Base-by-base conservation (phyloP, 331 rosid genomes). In the Pyrus hybrid region DNA sequence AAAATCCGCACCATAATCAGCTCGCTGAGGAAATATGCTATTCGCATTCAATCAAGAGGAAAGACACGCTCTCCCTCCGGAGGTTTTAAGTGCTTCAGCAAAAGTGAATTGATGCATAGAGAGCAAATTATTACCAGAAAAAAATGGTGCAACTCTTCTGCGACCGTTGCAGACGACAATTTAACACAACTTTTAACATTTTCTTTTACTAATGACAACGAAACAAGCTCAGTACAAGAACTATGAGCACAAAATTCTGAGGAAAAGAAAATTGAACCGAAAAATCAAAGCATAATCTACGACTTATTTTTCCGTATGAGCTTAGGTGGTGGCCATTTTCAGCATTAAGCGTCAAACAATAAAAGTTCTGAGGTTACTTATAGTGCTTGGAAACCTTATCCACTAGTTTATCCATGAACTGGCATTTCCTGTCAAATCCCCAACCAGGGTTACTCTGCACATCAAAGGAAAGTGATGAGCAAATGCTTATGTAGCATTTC, bases 361-460 rank as follows among this genome's bases (percentile, higher is more conserved):
- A 80, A 81, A 53, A 17, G 63, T 11, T 28, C 51, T 54, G 53
- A 68, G 65, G 73, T 85, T 82, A 93, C 70, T 85, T 82, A 87
- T 87, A 84, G 58, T 81, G 94, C 84, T 87, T 86, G 58, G 95
- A 88, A 74, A 88, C 89, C 79, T 85, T 87, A 74, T 73, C 26
- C 68, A 89, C 94, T 20, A 94, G 86, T 80, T 88, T 90, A 71
- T 94, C 93, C 97, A 94, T 91, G 89, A 90, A 88, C 80, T 88
- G 93, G 77, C 91, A 92, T 84, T 94, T 94, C 90, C 76, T 86
- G 88, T 90, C 87, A 79, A 87, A 91, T 82, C 93, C 96, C 97
- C 98, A 91, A 14, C 97, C 92, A 29, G 98, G 92, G 83, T 94
- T 94, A 85, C 95, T 92, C 98, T 94, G 90, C 88, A 86, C 71